These are phyloP conservation scores for Moricandia moricandioides DNA, from an alignment of 345 rosid species.

Conservation along the genomic window DNA sequence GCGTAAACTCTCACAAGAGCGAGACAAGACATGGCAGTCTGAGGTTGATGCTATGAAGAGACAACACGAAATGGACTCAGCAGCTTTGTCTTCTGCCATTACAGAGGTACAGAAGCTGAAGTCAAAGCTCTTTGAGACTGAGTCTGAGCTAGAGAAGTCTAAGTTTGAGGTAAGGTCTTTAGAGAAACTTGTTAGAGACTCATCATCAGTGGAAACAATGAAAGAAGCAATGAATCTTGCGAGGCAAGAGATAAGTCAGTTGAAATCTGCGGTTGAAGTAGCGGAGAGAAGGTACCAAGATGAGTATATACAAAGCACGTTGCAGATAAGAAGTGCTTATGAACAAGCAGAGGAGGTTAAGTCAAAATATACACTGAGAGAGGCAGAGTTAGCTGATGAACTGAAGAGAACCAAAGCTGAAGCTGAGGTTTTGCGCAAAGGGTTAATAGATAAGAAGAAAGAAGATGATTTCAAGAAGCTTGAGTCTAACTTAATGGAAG, in stretches of 20 bases:
- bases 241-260: constrained; percentile 51
- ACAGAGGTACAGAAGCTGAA: constrained; percentile 87
- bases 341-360: constrained; percentile 62
- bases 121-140: constrained; percentile 68
- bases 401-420: constrained; percentile 45
- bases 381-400: constrained; percentile 52
- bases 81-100: constrained; percentile 69
- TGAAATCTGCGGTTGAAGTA: constrained; percentile 61
- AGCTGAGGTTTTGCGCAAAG: constrained; percentile 48
- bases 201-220: constrained; percentile 20
- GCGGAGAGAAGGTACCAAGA: constrained; percentile 81
- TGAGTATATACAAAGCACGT: constrained; percentile 78
- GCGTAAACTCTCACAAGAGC: constrained; percentile 69
- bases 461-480: constrained; percentile 45
- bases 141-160: constrained; percentile 73
- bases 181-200: constrained; percentile 53
- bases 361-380: constrained; percentile 49
- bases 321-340: constrained; percentile 78
- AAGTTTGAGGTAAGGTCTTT: constrained; percentile 49
- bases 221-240: constrained; percentile 43
- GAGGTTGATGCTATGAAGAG: constrained; percentile 90
- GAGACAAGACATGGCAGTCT: constrained; percentile 89
- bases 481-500: constrained; percentile 48
- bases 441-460: background rate
- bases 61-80: constrained; percentile 74